phyloP scores from a whole-genome alignment of 148 eudicot genomes.

The Camellia lanceoleosa region DNA sequence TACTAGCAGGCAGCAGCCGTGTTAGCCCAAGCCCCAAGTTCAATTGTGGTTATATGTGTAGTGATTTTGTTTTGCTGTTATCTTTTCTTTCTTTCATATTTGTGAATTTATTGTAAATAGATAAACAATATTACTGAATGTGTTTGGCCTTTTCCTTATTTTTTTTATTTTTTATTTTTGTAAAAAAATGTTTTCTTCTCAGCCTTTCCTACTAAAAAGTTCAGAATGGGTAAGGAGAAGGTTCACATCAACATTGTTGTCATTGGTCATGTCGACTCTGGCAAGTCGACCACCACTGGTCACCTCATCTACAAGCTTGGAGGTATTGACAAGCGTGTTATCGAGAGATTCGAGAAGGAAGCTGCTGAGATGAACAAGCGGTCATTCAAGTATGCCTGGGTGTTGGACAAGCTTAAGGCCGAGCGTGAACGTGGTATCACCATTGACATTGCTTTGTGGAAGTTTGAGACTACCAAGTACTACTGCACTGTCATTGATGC shows the following conservation, averaged over 20 bases:
- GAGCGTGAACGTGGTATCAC: conserved; percentile 71
- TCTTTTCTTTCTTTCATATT: too few relatives aligned
- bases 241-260: conserved; percentile 34
- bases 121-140: neutral
- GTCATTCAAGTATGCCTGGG: conserved; percentile 46
- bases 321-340: conserved; percentile 47
- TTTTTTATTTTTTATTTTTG: neutral
- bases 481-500: too few relatives aligned
- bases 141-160: neutral
- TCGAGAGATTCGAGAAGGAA: conserved; percentile 43
- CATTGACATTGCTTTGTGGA: conserved; percentile 60
- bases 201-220: neutral
- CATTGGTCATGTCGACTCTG: conserved; percentile 44
- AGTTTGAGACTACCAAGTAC: conserved; percentile 29
- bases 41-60: too few relatives aligned
- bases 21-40: too few relatives aligned
- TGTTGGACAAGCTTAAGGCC: conserved; percentile 55
- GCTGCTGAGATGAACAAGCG: conserved; percentile 50
- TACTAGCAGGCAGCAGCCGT: too few relatives aligned
- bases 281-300: conserved; percentile 41
- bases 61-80: too few relatives aligned
- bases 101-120: too few relatives aligned
- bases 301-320: conserved; percentile 47
- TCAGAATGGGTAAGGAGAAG: conserved; percentile 33
- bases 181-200: neutral